These are phyloP conservation scores for Wickerhamomyces xylosicus DNA, from an alignment of 805 yeast species.

Conservation along the genomic window DNA sequence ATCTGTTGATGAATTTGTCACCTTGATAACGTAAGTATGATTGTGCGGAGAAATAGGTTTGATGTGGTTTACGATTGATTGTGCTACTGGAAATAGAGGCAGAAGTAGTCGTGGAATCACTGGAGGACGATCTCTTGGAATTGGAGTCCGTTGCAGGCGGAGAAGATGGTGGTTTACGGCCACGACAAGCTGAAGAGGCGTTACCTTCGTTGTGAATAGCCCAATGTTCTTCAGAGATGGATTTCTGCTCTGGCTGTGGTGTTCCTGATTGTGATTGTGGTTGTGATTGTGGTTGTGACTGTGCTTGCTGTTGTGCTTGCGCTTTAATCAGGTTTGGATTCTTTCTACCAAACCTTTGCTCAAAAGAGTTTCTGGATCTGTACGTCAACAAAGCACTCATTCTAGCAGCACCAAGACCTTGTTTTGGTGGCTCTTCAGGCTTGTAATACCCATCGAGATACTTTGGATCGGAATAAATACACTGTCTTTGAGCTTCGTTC, in stretches of 20 bases:
- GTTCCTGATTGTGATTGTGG: constrained; percentile 16
- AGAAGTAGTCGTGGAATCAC: constrained; percentile 22
- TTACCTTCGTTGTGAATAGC: constrained; percentile 85
- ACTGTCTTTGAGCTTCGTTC: constrained; percentile 97
- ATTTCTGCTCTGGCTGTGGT: constrained; percentile 23
- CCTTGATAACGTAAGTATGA: constrained; percentile 93
- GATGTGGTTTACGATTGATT: constrained; percentile 18
- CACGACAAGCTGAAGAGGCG: constrained; percentile 11
- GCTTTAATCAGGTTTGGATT: constrained; percentile 33
- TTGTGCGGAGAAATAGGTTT: constrained; percentile 84
- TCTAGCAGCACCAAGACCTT: constrained; percentile 92
- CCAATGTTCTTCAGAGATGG: constrained; percentile 65
- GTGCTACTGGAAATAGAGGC: too few species aligned
- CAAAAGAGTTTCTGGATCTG: constrained; percentile 87
- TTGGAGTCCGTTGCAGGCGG: constrained; percentile 2
- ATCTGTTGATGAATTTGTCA: constrained; percentile 75
- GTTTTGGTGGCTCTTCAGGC: constrained; percentile 66
- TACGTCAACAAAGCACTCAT: constrained; percentile 94
- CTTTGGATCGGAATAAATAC: constrained; percentile 91
- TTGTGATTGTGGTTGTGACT: neutral
- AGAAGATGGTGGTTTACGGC: constrained; percentile 13
- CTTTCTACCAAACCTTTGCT: constrained; percentile 82
- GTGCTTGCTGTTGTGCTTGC: constrained; percentile 2
- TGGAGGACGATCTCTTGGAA: constrained; percentile 18
- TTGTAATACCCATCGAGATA: constrained; percentile 85